Base-by-base conservation (phyloP, 108 stramenopile species). In the Ochromonas danica region DNA sequence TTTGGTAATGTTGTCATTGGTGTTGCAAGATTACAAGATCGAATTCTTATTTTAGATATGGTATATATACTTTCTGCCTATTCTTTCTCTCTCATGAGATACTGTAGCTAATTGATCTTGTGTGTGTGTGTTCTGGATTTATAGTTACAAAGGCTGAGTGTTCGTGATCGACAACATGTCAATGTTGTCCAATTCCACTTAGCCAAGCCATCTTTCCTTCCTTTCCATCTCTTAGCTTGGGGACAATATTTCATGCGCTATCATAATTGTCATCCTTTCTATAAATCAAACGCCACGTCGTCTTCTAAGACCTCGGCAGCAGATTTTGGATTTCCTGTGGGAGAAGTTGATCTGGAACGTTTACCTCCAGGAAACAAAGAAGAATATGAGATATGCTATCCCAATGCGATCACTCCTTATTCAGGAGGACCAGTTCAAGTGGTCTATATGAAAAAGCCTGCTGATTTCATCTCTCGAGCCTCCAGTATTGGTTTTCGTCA, bases 1-100 rank as follows among this genome's bases (percentile, higher is more conserved):
- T 75, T 75, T 75, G 72, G 72, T 6, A 27, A 60, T 31, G 72
- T 75, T 75, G 25, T 42, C 3, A 36, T 75, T 31, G 72, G 72
- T 42, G 72, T 75, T 17, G 43, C 40, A 27, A 27, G 72, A 33
- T 14, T 33, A 31, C 14, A 60, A 28, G 72, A 75, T 41, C 3
- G 41, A 60, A 41, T 41, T 36, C 6, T 75, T 27, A 45, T 75
- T 14, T 14, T 57, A 27, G 31, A 75, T 36, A 75, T 75, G 72
- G 72, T 75, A 36, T 35, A 22, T n/a, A n/a, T n/a, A n/a, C n/a
- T n/a, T n/a, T n/a, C n/a, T n/a, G n/a, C n/a, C 25, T 25, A 60
- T 25, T 25, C 57, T 60, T 60, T 60, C 57, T 60, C 25, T 60
- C 25, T 25, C n/a, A n/a, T n/a, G n/a, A n/a, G n/a, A n/a, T n/a